phyloP scores from a whole-genome alignment of 2,329 filamentous ascomycete genomes.

The Bretziella fagacearum region DNA sequence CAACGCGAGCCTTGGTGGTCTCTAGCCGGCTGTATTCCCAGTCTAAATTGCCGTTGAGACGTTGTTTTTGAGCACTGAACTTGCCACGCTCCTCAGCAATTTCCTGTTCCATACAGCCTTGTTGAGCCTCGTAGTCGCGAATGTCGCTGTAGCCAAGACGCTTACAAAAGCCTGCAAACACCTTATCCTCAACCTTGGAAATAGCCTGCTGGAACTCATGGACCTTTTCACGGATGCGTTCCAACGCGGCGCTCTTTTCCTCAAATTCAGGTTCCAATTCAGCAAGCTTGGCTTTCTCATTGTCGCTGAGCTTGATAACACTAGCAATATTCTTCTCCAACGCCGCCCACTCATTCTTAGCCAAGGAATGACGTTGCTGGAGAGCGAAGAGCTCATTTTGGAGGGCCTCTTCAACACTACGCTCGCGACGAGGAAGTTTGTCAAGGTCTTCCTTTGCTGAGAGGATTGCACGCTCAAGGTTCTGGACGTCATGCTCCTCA shows the following conservation, averaged over 20 bases:
- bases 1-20: conserved; percentile 51
- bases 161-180: conserved; percentile 74
- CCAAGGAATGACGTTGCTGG: conserved; percentile 55
- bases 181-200: conserved; percentile 66
- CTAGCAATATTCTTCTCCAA: conserved; percentile 70
- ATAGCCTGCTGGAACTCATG: conserved; percentile 45
- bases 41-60: conserved; percentile 44
- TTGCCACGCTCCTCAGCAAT: conserved; percentile 71
- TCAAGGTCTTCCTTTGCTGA: conserved; percentile 64
- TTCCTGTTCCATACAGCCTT: conserved; percentile 83
- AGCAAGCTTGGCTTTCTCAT: conserved; percentile 53
- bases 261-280: conserved; percentile 65
- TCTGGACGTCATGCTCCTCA: conserved; percentile 78
- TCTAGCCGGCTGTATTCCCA: conserved; percentile 37
- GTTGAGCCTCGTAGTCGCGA: conserved; percentile 81
- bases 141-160: conserved; percentile 78
- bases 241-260: conserved; percentile 52
- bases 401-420: conserved; percentile 62
- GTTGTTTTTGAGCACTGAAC: conserved; percentile 70
- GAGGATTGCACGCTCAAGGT: conserved; percentile 57
- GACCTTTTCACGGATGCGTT: conserved; percentile 35
- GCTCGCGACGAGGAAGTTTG: conserved; percentile 62
- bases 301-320: conserved; percentile 66
- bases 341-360: conserved; percentile 58
- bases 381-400: conserved; percentile 65